Percentiles rank a stretch among this genome's conserved stretches.
Conservation (phyloP, 495 filamentous ascomycete genomes). For the Tetracladium marchalianum region DNA sequence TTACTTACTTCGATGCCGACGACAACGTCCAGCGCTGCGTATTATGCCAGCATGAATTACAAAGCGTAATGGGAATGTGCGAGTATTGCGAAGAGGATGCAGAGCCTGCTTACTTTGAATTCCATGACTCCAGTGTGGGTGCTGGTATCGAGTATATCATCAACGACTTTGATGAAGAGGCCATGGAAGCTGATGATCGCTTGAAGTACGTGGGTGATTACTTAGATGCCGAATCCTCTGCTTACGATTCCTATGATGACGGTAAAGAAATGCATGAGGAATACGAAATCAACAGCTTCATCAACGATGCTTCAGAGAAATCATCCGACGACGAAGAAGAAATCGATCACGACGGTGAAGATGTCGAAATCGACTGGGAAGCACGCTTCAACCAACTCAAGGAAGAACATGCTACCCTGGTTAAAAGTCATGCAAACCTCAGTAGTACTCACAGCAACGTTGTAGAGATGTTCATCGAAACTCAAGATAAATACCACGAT, state of each 20-base stretch:
- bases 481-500: conserved; percentile 1
- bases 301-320: conserved; percentile 9
- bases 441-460: conserved; percentile 1
- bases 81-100: conserved; percentile 4
- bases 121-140: conserved; percentile 1
- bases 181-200: background rate
- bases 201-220: conserved; percentile 5
- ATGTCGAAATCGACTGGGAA: conserved; percentile 14
- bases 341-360: conserved; percentile 6
- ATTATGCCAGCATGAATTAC: conserved; percentile 10
- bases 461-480: conserved; percentile 1
- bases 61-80: conserved; percentile 6
- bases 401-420: background rate
- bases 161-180: conserved; percentile 2
- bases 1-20: conserved; percentile 1
- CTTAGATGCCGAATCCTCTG: conserved; percentile 13
- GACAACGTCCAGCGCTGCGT: conserved; percentile 11
- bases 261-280: conserved; percentile 1
- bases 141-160: conserved; percentile 1
- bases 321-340: conserved; percentile 3
- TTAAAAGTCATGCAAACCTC: background rate
- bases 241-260: conserved; percentile 18
- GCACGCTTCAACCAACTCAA: conserved; percentile 4
- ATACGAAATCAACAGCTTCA: conserved; percentile 16
- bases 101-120: conserved; percentile 12